Percentiles rank a stretch among this genome's conserved stretches.
Evolutionary conservation across 179 eudicot genomes (phyloP).

Genomic region (Actinidia arguta): DNA sequence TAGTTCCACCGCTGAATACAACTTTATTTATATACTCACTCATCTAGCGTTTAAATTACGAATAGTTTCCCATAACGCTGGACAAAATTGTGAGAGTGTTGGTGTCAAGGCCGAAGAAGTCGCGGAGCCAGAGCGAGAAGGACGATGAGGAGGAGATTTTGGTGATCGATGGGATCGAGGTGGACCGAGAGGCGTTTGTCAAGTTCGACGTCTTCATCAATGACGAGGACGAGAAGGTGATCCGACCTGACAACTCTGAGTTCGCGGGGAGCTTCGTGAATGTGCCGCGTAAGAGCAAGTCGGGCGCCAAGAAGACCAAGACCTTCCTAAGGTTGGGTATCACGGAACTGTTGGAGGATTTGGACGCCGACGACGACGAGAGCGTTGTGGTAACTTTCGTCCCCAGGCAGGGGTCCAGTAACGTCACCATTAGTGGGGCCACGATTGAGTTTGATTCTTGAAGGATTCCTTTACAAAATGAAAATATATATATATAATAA

Average conservation of each 20-base stretch:
- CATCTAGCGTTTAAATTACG: too few species aligned
- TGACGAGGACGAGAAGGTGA: slow-evolving; percentile 55
- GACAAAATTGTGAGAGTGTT: slow-evolving; percentile 32
- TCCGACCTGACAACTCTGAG: slow-evolving; percentile 45
- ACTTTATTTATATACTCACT: too few species aligned
- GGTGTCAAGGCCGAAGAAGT: slow-evolving; percentile 55
- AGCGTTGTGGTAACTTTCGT: slow-evolving; percentile 35
- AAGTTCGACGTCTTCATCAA: slow-evolving; percentile 78
- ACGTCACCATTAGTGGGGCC: slow-evolving; percentile 30
- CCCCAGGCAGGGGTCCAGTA: slow-evolving; percentile 17
- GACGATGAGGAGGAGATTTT: slow-evolving; percentile 67
- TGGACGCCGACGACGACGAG: slow-evolving; percentile 51
- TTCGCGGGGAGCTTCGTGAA: slow-evolving; percentile 83
- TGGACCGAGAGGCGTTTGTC: slow-evolving; percentile 50
- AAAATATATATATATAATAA: too few species aligned
- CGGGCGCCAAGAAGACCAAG: slow-evolving; percentile 20
- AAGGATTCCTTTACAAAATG: too few species aligned
- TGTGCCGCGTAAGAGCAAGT: slow-evolving; percentile 40
- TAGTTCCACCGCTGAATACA: too few species aligned
- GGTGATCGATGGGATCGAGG: slow-evolving; percentile 56
- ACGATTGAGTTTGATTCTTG: slow-evolving; percentile 21
- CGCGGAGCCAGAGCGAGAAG: slow-evolving; percentile 56
- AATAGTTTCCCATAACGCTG: slow-evolving; percentile 46
- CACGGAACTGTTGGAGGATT: slow-evolving; percentile 39
- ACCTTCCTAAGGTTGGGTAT: slow-evolving; percentile 38